Evolutionary conservation across 2,329 filamentous ascomycete species (phyloP).

Genomic region (Monilinia vaccinii-corymbosi): DNA sequence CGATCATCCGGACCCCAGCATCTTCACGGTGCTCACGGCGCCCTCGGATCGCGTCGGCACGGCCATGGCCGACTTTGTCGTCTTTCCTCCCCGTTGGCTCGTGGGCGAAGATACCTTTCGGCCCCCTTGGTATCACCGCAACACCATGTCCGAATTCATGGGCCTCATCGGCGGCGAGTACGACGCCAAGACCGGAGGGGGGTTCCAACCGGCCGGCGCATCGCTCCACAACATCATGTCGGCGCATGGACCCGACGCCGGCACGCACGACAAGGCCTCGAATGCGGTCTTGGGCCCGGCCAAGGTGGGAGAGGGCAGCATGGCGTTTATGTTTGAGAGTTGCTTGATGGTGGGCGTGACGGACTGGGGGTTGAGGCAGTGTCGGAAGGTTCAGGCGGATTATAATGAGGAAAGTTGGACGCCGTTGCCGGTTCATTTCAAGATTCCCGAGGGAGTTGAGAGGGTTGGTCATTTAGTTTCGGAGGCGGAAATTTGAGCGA

Average conservation of each 20-base stretch:
- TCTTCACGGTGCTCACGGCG: conserved; percentile 60
- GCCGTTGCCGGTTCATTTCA: conserved; percentile 42
- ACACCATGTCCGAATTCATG: conserved; percentile 59
- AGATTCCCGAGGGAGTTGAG: conserved; percentile 19
- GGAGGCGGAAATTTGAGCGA: not conserved
- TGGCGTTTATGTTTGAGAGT: conserved; percentile 59
- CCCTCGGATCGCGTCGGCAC: conserved; percentile 46
- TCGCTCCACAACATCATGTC: conserved; percentile 56
- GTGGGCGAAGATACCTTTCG: conserved; percentile 52
- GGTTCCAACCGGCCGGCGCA: conserved; percentile 52
- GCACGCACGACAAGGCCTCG: conserved; percentile 46
- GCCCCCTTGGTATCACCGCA: conserved; percentile 55
- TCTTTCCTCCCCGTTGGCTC: conserved; percentile 56
- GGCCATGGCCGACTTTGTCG: conserved; percentile 54
- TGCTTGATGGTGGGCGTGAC: conserved; percentile 63
- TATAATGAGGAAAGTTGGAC: conserved; percentile 64
- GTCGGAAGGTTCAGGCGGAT: conserved; percentile 56
- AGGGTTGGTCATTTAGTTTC: conserved; percentile 23
- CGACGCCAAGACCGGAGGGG: conserved; percentile 46
- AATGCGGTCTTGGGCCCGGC: conserved; percentile 43
- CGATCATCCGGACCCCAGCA: conserved; percentile 71
- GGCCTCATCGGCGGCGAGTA: conserved; percentile 53
- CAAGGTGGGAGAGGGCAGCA: conserved; percentile 49
- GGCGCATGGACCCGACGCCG: conserved; percentile 49
- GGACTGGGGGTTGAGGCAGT: conserved; percentile 62